These are phyloP conservation scores for Tolypocladium pustulatum DNA, from an alignment of 2,329 filamentous ascomycete species.

Conservation along the genomic window DNA sequence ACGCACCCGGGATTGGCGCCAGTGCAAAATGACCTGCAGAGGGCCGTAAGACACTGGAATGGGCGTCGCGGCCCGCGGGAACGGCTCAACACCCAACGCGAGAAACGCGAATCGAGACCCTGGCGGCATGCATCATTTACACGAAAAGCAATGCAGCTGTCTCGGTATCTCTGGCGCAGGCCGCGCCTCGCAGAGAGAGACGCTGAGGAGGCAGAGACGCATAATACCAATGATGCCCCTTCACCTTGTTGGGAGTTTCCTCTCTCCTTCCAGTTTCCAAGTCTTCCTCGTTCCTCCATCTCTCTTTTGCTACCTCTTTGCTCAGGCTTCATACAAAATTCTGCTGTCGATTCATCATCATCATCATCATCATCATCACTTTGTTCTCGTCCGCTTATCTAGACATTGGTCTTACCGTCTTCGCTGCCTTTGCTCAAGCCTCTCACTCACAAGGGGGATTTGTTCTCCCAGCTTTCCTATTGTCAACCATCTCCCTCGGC, in stretches of 20 bases:
- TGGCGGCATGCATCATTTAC: background rate
- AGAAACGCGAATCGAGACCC: background rate
- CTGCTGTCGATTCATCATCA: background rate
- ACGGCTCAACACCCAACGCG: background rate
- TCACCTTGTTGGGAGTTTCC: background rate
- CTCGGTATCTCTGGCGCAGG: background rate
- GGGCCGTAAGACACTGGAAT: background rate
- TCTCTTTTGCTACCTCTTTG: background rate
- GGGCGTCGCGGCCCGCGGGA: background rate
- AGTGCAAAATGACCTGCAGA: background rate
- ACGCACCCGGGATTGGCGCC: background rate
- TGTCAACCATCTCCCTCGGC: background rate
- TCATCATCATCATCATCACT: background rate
- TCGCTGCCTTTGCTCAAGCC: background rate
- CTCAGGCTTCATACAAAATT: background rate
- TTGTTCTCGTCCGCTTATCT: background rate
- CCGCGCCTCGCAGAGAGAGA: background rate
- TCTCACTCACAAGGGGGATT: background rate
- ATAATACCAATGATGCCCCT: background rate
- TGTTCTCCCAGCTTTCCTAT: background rate
- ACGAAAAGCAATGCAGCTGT: background rate
- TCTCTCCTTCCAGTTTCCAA: background rate
- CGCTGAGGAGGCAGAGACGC: background rate
- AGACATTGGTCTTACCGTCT: too few relatives aligned
- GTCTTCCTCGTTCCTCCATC: background rate